Conservation (phyloP, 2,329 filamentous ascomycete genomes). For the Blumeria hordei region DNA sequence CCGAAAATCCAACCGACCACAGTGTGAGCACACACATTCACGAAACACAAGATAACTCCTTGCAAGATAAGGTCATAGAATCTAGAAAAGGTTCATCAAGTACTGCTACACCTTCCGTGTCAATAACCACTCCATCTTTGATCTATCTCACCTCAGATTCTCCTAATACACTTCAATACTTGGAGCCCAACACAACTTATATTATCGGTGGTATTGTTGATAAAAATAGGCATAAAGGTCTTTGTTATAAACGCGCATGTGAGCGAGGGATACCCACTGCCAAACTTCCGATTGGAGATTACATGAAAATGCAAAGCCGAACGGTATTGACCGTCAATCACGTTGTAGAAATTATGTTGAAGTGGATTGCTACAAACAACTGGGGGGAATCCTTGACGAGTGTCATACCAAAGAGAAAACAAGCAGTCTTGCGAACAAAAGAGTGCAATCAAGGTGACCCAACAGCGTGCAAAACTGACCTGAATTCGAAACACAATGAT, state of each 20-base stretch:
- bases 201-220: conserved; percentile 88
- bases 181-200: conserved; percentile 77
- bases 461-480: too few species aligned
- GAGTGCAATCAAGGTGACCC: conserved; percentile 1
- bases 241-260: conserved; percentile 66
- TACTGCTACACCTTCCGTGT: background rate
- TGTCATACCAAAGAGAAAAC: conserved; percentile 80
- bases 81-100: background rate
- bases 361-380: conserved; percentile 72
- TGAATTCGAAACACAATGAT: too few species aligned
- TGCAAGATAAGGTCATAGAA: background rate
- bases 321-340: conserved; percentile 84
- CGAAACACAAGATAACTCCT: too few species aligned
- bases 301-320: conserved; percentile 71
- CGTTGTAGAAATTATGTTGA: conserved; percentile 87
- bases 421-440: conserved; percentile 29
- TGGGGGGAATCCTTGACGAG: conserved; percentile 77
- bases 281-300: conserved; percentile 84
- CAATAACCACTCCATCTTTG: conserved; percentile 22
- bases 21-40: too few species aligned
- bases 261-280: conserved; percentile 63
- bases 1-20: too few species aligned
- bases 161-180: conserved; percentile 54
- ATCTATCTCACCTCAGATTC: conserved; percentile 87
- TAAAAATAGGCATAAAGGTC: conserved; percentile 83